These are phyloP conservation scores for Ceratocystis diversiconidia DNA, from an alignment of 2,329 filamentous ascomycete species.

Conservation along the genomic window DNA sequence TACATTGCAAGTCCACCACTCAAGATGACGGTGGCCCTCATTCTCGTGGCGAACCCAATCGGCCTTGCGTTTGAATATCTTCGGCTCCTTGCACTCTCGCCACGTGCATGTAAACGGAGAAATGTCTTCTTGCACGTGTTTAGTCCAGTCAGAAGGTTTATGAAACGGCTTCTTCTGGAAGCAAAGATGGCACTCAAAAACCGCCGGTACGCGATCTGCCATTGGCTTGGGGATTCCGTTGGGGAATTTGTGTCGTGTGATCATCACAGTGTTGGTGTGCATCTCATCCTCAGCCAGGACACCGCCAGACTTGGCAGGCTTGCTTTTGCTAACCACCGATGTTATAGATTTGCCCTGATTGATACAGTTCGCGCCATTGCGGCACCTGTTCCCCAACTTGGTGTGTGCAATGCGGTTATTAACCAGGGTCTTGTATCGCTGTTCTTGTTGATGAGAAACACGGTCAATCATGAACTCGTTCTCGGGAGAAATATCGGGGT, in stretches of 20 bases:
- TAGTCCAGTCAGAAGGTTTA: constrained; percentile 93
- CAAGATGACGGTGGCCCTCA: constrained; percentile 74
- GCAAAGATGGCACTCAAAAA: constrained; percentile 82
- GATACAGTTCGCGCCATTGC: constrained; percentile 48
- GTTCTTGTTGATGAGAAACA: constrained; percentile 66
- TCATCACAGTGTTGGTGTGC: constrained; percentile 51
- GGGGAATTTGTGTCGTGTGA: constrained; percentile 63
- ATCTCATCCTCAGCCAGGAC: constrained; percentile 39
- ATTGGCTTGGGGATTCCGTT: constrained; percentile 69
- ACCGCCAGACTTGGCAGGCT: constrained; percentile 45
- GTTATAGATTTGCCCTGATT: constrained; percentile 52
- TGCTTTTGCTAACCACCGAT: constrained; percentile 45
- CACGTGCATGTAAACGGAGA: constrained; percentile 91
- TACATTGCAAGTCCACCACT: constrained; percentile 80
- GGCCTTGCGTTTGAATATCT: constrained; percentile 88
- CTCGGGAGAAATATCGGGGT: constrained; percentile 48
- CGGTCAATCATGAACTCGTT: constrained; percentile 58
- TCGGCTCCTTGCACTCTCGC: constrained; percentile 65
- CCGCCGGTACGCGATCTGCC: constrained; percentile 59
- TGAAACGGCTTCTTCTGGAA: constrained; percentile 72
- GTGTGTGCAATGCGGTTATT: constrained; percentile 57
- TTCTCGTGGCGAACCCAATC: constrained; percentile 95
- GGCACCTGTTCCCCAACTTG: constrained; percentile 43
- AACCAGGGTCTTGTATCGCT: constrained; percentile 65
- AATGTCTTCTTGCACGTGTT: constrained; percentile 87